Base-by-base conservation (phyloP, 2,329 filamentous ascomycete species). In the Paraconiothyrium brasiliense region DNA sequence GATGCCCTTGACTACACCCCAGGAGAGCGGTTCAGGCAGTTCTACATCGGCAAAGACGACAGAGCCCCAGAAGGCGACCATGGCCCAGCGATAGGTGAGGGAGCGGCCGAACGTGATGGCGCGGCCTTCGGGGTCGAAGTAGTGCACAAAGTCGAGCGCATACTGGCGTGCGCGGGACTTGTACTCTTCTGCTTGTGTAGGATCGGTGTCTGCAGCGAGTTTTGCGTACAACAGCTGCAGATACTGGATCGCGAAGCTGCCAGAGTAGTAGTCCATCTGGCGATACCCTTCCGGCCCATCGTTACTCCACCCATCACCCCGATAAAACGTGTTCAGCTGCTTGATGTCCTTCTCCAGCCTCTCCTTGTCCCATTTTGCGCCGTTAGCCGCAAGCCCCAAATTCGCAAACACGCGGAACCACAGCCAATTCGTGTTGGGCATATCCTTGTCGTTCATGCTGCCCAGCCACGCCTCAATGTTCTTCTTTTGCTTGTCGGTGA, bases 341-440 rank as follows among this genome's bases (percentile, higher is more conserved):
- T 90, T 85, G 73, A 94, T 92, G 73, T 94, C 92, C 22, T 87
- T 87, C 60, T 92, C 89, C 24, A 94, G 85, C 24, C 89, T 85
- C 48, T 88, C 84, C 65, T 90, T 87, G 0, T 89, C 91, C 79
- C 89, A 92, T 51, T 85, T 85, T 0, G 89, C 91, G 1, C 90
- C 89, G 68, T 93, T 92, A 68, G 89, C 91, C 73, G 90, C 90
- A 37, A 94, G 78, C 0, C 91, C 91, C 0, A 94, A 84, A 68
- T 94, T 94, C 43, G 91, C 91, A 72, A 94, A 94, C 5, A 94
- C 90, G 43, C 92, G 87, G 74, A 94, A 94, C 92, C 92, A 94
- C 4, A 94, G 84, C 90, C 84, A 86, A 63, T 94, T 94, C 63
- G 90, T 93, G 69, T 84, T 84, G 11, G 80, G 81, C 81, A 85